Conservation (phyloP, 139 green algal genomes). For the Picochlorum sp. region DNA sequence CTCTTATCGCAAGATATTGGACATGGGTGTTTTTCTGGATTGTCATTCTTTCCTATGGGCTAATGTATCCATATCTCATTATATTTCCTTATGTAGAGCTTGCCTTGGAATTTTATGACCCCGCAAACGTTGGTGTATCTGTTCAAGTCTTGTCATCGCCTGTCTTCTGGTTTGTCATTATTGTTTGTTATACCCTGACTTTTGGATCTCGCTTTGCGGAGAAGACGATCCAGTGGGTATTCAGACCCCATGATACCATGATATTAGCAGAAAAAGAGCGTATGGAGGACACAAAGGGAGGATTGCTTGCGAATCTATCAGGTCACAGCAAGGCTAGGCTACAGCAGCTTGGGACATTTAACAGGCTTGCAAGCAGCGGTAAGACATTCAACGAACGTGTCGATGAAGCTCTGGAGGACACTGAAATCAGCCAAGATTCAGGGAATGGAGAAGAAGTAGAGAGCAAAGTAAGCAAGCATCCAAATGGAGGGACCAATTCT, state of each 20-base stretch:
- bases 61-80: conserved; percentile 54
- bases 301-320: conserved; percentile 2
- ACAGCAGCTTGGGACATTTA: neutral
- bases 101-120: conserved; percentile 26
- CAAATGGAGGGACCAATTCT: too few species aligned
- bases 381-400: too few species aligned
- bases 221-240: conserved; percentile 30
- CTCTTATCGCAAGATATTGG: conserved; percentile 52
- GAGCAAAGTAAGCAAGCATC: too few species aligned
- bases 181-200: conserved; percentile 21
- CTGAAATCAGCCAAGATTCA: too few species aligned
- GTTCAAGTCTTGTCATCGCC: conserved; percentile 17
- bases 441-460: too few species aligned
- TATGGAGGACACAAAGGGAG: neutral
- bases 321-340: neutral
- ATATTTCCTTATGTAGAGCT: conserved; percentile 41
- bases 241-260: conserved; percentile 34
- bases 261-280: conserved; percentile 33
- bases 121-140: conserved; percentile 32
- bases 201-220: conserved; percentile 36
- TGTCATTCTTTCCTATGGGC: conserved; percentile 38
- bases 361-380: too few species aligned
- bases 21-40: conserved; percentile 45
- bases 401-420: too few species aligned
- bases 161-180: conserved; percentile 39